phyloP scores from a whole-genome alignment of 2,329 filamentous ascomycete species.

The Fusarium paranaense region DNA sequence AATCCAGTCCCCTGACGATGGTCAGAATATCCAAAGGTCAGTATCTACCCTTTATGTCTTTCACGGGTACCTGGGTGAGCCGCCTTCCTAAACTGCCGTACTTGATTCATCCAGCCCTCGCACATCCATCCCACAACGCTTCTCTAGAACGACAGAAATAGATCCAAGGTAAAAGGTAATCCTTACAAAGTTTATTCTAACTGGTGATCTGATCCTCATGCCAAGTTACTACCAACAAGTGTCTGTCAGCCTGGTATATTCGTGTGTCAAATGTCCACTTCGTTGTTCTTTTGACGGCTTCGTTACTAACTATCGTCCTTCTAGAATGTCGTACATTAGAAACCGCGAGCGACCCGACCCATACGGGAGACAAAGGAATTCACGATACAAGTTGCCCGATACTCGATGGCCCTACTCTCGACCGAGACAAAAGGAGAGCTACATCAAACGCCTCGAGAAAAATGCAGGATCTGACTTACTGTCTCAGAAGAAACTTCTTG shows the following conservation, averaged over 20 bases:
- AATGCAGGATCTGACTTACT: not conserved
- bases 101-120: not conserved
- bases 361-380: not conserved
- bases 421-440: not conserved
- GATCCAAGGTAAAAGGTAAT: not conserved
- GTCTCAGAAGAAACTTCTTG: not conserved
- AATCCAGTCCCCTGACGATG: rapidly evolving
- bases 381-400: no score
- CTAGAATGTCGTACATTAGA: not conserved
- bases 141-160: not conserved
- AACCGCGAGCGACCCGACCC: not conserved
- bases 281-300: not conserved
- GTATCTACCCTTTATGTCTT: not conserved
- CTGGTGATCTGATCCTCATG: not conserved
- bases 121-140: no score
- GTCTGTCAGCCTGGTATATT: not conserved
- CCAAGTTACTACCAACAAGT: not conserved
- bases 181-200: not conserved
- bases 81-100: not conserved
- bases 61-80: not conserved
- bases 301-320: not conserved
- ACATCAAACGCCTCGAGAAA: not conserved
- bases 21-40: not conserved
- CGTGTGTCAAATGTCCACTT: not conserved
- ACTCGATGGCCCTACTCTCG: no score